Evolutionary conservation across 257 asterid species (phyloP).

Genomic region (Ophiorrhiza pumila): DNA sequence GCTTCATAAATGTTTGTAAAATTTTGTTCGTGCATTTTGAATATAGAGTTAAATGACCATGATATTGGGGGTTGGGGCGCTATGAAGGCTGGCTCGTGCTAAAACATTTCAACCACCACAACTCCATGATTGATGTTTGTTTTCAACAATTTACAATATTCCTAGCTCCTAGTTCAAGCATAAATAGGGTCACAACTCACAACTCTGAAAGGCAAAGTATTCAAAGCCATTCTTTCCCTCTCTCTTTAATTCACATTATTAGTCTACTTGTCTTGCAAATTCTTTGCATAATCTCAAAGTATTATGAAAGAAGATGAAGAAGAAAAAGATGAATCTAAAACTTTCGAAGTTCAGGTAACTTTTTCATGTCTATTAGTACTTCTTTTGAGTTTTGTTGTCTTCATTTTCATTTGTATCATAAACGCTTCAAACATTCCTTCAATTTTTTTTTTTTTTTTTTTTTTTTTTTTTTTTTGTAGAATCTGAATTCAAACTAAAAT

Average conservation of each 20-base stretch:
- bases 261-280: neutral
- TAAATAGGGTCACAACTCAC: neutral
- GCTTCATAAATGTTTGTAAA: no score
- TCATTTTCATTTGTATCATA: no score
- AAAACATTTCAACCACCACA: constrained; percentile 9
- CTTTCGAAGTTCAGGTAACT: neutral
- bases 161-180: neutral
- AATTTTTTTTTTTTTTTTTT: no score
- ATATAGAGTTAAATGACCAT: no score
- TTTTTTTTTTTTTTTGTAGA: no score
- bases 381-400: no score
- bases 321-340: neutral
- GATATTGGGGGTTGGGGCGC: neutral
- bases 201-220: neutral
- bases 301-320: neutral
- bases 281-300: neutral
- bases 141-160: no score
- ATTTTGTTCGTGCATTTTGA: no score
- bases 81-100: neutral
- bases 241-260: neutral
- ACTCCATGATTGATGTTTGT: no score
- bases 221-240: neutral
- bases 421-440: no score
- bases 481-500: no score
- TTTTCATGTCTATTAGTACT: no score